phyloP scores from a whole-genome alignment of 768 basidiomycete genomes.

The Coprinellus aureogranulatus region DNA sequence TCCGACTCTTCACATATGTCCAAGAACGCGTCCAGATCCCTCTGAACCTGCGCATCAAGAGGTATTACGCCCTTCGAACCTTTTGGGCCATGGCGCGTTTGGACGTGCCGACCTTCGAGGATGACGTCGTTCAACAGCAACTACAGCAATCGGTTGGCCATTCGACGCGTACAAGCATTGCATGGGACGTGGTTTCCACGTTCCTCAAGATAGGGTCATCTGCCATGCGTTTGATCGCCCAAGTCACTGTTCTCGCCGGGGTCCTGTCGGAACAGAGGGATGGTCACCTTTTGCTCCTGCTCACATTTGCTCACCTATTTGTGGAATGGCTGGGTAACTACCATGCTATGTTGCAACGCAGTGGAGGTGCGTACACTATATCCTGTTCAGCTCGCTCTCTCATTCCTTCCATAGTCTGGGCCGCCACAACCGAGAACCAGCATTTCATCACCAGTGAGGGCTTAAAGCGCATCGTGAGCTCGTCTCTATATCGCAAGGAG shows the following conservation, averaged over 20 bases:
- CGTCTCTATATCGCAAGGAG: constrained; percentile 64
- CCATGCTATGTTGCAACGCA: constrained; percentile 6
- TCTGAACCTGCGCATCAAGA: constrained; percentile 58
- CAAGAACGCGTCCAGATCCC: constrained; percentile 42
- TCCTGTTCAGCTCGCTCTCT: background rate
- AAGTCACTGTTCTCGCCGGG: constrained; percentile 56
- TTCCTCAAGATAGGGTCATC: constrained; percentile 43
- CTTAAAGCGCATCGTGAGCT: constrained; percentile 53
- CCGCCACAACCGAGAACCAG: constrained; percentile 62
- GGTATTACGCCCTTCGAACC: constrained; percentile 59
- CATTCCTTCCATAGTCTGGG: constrained; percentile 47
- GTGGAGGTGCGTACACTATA: constrained; percentile 26
- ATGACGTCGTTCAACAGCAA: constrained; percentile 64
- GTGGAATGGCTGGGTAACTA: constrained; percentile 10
- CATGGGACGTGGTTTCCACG: constrained; percentile 57
- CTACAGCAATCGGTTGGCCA: constrained; percentile 52
- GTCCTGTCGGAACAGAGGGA: constrained; percentile 66
- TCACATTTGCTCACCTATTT: constrained; percentile 55
- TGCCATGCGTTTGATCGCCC: constrained; percentile 52
- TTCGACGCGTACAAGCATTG: constrained; percentile 48
- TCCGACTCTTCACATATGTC: constrained; percentile 43
- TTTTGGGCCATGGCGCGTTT: constrained; percentile 68
- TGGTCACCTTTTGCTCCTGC: constrained; percentile 53
- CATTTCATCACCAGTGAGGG: constrained; percentile 67
- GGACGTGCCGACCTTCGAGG: constrained; percentile 74